These are phyloP conservation scores for Neoboletus magnificus DNA, from an alignment of 768 basidiomycete genomes.

Conservation along the genomic window DNA sequence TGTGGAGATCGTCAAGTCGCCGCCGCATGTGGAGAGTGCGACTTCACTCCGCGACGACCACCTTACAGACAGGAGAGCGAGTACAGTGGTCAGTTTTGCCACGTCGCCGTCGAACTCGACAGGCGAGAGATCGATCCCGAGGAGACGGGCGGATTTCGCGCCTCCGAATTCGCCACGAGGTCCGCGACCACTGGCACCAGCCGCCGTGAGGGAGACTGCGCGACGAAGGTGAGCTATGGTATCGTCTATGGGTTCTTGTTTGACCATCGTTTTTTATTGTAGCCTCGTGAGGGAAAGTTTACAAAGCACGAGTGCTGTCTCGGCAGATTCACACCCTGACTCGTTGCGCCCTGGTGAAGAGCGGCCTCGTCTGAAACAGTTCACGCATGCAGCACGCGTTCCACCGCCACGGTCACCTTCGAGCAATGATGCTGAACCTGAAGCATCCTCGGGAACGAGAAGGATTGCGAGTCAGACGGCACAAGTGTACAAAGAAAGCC, in stretches of 20 bases:
- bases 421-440: constrained; percentile 16
- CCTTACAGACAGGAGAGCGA: constrained; percentile 29
- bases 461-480: constrained; percentile 64
- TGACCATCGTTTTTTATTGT: constrained; percentile 26
- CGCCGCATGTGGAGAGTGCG: constrained; percentile 20
- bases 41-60: constrained; percentile 42
- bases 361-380: constrained; percentile 66
- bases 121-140: constrained; percentile 61
- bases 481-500: constrained; percentile 46
- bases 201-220: constrained; percentile 20
- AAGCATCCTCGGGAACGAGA: constrained; percentile 29
- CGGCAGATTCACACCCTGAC: constrained; percentile 34
- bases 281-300: constrained; percentile 53
- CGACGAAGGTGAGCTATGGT: constrained; percentile 21
- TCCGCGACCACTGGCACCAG: constrained; percentile 22
- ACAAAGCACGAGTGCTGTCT: constrained; percentile 39
- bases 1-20: constrained; percentile 28
- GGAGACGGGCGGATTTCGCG: constrained; percentile 65
- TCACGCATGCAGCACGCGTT: constrained; percentile 64
- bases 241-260: background rate
- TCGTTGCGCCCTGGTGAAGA: constrained; percentile 28
- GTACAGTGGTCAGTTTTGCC: constrained; percentile 44
- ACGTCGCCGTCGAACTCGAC: constrained; percentile 67
- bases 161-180: constrained; percentile 51
- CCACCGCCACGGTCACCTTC: constrained; percentile 53